These are phyloP conservation scores for Saprolegnia diclina DNA, from an alignment of 352 stramenopile genomes.

Conservation along the genomic window DNA sequence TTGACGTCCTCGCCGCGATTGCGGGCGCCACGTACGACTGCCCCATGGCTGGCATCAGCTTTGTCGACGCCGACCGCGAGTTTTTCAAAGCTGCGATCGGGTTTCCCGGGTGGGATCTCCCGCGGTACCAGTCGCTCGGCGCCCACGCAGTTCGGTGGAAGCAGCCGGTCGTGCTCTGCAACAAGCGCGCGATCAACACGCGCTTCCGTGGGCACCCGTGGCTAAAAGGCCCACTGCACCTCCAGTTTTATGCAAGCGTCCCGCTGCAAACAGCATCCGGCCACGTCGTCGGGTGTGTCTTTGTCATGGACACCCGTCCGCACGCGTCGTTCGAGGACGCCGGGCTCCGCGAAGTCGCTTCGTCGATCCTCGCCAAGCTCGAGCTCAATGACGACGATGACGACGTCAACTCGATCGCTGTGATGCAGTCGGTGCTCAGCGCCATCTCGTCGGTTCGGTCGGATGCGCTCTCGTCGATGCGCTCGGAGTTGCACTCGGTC, in stretches of 20 bases:
- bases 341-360: constrained; percentile 1
- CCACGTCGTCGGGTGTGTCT: constrained; percentile 12
- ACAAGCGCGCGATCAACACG: background rate
- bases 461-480: background rate
- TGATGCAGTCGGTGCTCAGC: constrained; percentile 1
- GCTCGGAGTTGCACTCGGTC: background rate
- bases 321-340: background rate
- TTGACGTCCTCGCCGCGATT: constrained; percentile 16
- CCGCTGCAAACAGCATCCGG: constrained; percentile 4
- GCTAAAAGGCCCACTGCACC: constrained; percentile 1
- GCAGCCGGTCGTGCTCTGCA: background rate
- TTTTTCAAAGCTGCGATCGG: constrained; percentile 17
- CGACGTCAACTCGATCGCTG: background rate
- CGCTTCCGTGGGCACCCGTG: constrained; percentile 3
- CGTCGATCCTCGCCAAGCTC: background rate
- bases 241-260: constrained; percentile 23
- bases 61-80: constrained; percentile 25
- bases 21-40: constrained; percentile 20
- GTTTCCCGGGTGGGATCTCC: constrained; percentile 2
- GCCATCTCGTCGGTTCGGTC: constrained; percentile 7
- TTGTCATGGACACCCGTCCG: constrained; percentile 22
- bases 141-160: constrained; percentile 7
- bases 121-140: background rate
- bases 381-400: constrained; percentile 5
- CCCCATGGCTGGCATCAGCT: constrained; percentile 19